phyloP scores from a whole-genome alignment of 768 basidiomycete species.

The Lentinula lateritia region DNA sequence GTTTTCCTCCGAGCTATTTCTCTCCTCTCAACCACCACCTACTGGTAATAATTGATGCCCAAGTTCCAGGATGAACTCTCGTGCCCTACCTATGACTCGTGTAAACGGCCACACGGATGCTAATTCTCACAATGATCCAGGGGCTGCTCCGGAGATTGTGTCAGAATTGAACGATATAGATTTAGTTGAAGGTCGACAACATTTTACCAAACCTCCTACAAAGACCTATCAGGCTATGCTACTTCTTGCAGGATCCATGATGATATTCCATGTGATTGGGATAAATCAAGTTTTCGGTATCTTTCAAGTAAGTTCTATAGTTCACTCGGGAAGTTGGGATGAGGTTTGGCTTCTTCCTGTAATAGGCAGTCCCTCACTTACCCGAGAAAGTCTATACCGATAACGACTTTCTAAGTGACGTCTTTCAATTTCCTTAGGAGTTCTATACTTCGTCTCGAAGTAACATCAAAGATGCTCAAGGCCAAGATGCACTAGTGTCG shows the following conservation, averaged over 20 bases:
- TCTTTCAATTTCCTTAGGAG: constrained; percentile 21
- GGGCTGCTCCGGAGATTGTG: neutral
- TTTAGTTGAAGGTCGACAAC: neutral
- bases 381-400: too few relatives aligned
- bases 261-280: constrained; percentile 41
- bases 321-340: neutral
- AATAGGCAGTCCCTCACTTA: neutral
- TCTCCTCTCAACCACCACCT: neutral
- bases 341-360: neutral
- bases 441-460: constrained; percentile 34
- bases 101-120: neutral
- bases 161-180: neutral
- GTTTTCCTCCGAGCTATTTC: neutral
- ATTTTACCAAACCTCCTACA: constrained; percentile 9
- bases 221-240: constrained; percentile 29
- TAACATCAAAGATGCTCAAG: constrained; percentile 27
- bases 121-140: too few relatives aligned
- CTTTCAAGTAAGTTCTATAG: constrained; percentile 27
- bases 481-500: constrained; percentile 34
- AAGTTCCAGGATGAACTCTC: neutral
- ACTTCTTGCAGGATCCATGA: constrained; percentile 34
- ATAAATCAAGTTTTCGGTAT: constrained; percentile 37
- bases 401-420: too few relatives aligned
- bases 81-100: neutral
- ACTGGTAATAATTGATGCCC: too few relatives aligned